Evolutionary conservation across 202 grass and related monocot species (phyloP), one percentile per base, ranked within the genome.

Genomic region (Brachypodium distachyon): DNA sequence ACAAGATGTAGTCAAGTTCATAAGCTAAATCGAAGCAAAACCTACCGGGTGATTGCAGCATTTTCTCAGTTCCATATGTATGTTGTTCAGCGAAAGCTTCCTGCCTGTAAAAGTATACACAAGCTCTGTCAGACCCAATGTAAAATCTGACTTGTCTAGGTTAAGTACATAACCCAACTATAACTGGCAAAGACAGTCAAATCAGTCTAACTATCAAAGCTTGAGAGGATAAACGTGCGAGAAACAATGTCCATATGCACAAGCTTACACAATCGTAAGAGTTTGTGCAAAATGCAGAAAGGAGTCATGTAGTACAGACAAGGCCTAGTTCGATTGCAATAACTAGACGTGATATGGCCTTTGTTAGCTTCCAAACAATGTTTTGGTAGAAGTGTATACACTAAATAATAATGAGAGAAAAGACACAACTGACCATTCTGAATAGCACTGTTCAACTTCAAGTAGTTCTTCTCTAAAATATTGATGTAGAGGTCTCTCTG

Each of bases 21-120:
- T 64, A 46, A 56, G 74, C 26, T 60, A 50, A 66, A 53, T 33
- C 13, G 12, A 65, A 67, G 34, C 14, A 65, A 83, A 70, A 73
- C 52, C 39, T 85, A 93, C 91, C 51, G 87, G 84, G n/a, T 93
- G 91, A 82, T 90, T 87, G 68, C 87, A 90, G 76, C 87, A 93
- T 83, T 93, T 93, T 61, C 79, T 79, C 73, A 90, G 22, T 48
- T 72, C 67, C 34, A 88, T 78, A 3, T 87, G 87, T 18, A 93
- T 61, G 14, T 73, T 82, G 52, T 87, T 90, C 79, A 93, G 80
- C 79, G 84, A 71, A 82, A 79, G 61, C 34, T 87, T 93, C 83
- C 32, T 79, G 62, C 91, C 91, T 87, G 67, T 37, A 70, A 26
- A 72, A 46, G 56, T 43, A 49, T 22, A 82, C 0, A 75, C 57